phyloP scores from a whole-genome alignment of 805 yeast genomes.

The Wickerhamiella galacta region DNA sequence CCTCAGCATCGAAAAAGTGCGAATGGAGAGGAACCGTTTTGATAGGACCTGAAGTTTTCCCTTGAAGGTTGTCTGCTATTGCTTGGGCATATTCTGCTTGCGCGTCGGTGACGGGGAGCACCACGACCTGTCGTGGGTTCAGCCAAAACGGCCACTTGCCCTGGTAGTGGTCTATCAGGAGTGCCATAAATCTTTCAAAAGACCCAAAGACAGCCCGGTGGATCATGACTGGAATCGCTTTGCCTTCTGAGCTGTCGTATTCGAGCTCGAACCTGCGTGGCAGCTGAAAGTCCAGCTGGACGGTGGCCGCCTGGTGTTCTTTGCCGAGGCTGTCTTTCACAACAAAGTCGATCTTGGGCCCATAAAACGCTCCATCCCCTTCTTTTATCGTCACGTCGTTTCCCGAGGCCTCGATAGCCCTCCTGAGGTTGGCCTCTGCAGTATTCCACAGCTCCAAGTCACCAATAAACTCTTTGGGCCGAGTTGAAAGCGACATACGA shows the following conservation, averaged over 20 bases:
- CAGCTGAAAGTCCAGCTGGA: slow-evolving; percentile 87
- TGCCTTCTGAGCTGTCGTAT: slow-evolving; percentile 32
- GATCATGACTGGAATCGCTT: slow-evolving; percentile 73
- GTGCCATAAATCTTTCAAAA: slow-evolving; percentile 79
- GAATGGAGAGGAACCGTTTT: slow-evolving; percentile 40
- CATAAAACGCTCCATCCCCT: slow-evolving; percentile 85
- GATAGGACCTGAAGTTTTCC: slow-evolving; percentile 11
- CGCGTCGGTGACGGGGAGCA: slow-evolving; percentile 52
- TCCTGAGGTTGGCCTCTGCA: slow-evolving; percentile 55
- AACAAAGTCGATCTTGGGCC: slow-evolving; percentile 66
- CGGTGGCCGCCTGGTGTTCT: slow-evolving; percentile 85
- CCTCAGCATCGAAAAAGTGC: slow-evolving; percentile 52
- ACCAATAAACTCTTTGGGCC: slow-evolving; percentile 74
- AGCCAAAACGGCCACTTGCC: slow-evolving; percentile 99
- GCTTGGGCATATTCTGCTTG: slow-evolving; percentile 40
- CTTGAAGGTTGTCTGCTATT: slow-evolving; percentile 28
- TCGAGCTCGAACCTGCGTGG: slow-evolving; percentile 69
- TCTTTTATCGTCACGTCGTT: slow-evolving; percentile 36
- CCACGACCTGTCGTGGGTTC: slow-evolving; percentile 75
- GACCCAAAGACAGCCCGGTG: slow-evolving; percentile 95
- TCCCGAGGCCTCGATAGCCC: slow-evolving; percentile 41
- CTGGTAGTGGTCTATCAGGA: slow-evolving; percentile 71
- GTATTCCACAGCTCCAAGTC: slow-evolving; percentile 57
- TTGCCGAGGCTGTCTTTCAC: slow-evolving; percentile 67
- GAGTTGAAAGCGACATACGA: slow-evolving; percentile 59